Base-by-base conservation (phyloP, 768 basidiomycete species). In the Pisolithus microcarpus region DNA sequence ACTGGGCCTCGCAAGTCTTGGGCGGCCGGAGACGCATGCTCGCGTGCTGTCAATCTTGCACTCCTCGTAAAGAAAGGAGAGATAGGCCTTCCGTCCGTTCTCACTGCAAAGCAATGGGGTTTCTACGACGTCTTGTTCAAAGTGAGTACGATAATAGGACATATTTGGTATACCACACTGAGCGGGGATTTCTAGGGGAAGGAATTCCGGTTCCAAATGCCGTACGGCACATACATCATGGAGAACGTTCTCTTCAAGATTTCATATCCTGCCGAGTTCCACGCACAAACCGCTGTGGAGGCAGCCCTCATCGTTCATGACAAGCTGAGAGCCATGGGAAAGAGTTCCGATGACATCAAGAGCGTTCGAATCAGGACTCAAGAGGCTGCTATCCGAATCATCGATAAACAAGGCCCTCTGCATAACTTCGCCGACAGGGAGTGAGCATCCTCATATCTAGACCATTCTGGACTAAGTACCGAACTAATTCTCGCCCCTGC, bases 111-210 rank as follows among this genome's bases (percentile, higher is more conserved):
- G 73, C 92, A 87, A 0, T 96, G 92, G 92, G 92, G 92, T 55
- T 96, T 95, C 77, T 94, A 95, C 62, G 92, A 95, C 62, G 92
- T 95, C 38, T 70, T 93, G 40, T 93, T 93, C 82, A 91, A 91
- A 80, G 88, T 82, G 30, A 18, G 51, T 8, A 11, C 13, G 11
- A 15, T 26, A 15, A 51, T n/a, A 15, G 9, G 28, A 26, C 30
- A 60, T 10, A 11, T 24, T 9, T 36, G 2, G 34, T 15, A 18
- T 19, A 23, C 42, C 18, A 30, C 26, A 13, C 10, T 7, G 24
- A 26, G 50, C 34, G 19, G 0, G 26, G n/a, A 31, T 37, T 43
- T 48, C 7, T 52, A 91, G 87, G 87, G 90, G 61, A 86, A 88
- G 65, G 82, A 81, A 15, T 94, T 96, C 67, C 79, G 91, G 70